These are phyloP conservation scores for Clavispora phyllophila DNA, from an alignment of 805 yeast species.

Conservation along the genomic window DNA sequence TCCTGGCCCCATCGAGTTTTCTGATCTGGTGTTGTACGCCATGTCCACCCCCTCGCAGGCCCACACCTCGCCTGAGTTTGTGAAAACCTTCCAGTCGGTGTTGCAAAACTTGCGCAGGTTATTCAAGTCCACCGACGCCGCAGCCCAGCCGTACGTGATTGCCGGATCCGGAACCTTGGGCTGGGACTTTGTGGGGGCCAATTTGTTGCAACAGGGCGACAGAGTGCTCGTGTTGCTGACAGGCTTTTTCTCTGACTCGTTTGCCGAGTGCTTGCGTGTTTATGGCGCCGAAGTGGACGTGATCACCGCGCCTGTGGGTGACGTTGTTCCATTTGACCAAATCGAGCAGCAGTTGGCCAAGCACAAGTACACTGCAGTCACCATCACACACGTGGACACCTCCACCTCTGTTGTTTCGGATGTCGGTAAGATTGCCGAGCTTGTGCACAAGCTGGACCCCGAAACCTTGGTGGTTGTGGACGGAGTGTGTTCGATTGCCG, in stretches of 20 bases:
- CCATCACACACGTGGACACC: slow-evolving; percentile 94
- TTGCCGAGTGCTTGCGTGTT: slow-evolving; percentile 67
- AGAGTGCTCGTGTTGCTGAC: slow-evolving; percentile 79
- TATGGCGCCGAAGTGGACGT: slow-evolving; percentile 77
- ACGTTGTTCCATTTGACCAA: slow-evolving; percentile 50
- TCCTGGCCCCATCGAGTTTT: slow-evolving; percentile 86
- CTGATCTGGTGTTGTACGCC: slow-evolving; percentile 72
- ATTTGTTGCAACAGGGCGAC: slow-evolving; percentile 59
- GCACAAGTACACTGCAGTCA: slow-evolving; percentile 59
- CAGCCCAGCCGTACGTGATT: slow-evolving; percentile 76
- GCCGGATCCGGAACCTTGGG: slow-evolving; percentile 94
- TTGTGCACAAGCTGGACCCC: slow-evolving; percentile 66
- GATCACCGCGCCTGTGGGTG: slow-evolving; percentile 70
- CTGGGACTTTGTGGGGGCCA: slow-evolving; percentile 86
- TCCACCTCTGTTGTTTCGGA: slow-evolving; percentile 89
- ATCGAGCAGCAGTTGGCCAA: slow-evolving; percentile 52
- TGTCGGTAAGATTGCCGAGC: slow-evolving; percentile 54
- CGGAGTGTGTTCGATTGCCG: slow-evolving; percentile 92
- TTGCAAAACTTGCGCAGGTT: slow-evolving; percentile 65
- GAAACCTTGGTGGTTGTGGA: slow-evolving; percentile 82
- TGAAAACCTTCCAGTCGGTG: slow-evolving; percentile 63
- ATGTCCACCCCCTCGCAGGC: slow-evolving; percentile 80
- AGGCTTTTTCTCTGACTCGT: slow-evolving; percentile 82
- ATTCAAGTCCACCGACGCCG: slow-evolving; percentile 61
- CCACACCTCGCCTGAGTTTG: slow-evolving; percentile 86